Evolutionary conservation across 2,329 filamentous ascomycete genomes (phyloP).

Genomic region (Trichothecium roseum): DNA sequence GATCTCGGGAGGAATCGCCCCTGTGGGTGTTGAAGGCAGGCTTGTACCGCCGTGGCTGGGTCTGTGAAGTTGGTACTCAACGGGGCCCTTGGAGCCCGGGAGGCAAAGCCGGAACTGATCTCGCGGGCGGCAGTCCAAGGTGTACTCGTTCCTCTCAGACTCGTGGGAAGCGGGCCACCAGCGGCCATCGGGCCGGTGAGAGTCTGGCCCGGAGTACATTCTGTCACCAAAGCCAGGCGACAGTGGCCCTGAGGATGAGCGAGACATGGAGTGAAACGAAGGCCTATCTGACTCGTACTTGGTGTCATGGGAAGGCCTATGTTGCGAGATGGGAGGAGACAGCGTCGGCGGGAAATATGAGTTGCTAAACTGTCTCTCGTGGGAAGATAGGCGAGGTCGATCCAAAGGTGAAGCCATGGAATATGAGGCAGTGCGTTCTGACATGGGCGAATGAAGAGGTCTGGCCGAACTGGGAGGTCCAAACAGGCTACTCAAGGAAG

Average conservation of each 20-base stretch:
- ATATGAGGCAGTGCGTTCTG: constrained; percentile 33
- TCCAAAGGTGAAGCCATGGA: constrained; percentile 36
- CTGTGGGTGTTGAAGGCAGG: constrained; percentile 16
- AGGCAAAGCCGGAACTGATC: constrained; percentile 25
- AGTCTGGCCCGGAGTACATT: constrained; percentile 23
- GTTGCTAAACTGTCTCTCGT: constrained; percentile 23
- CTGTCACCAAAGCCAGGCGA: constrained; percentile 33
- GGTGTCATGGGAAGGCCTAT: constrained; percentile 34
- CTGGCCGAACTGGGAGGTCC: constrained; percentile 32
- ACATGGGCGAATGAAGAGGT: constrained; percentile 32
- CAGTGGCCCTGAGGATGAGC: constrained; percentile 30
- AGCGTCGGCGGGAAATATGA: constrained; percentile 36
- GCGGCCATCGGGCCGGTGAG: constrained; percentile 23
- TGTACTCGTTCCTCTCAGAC: constrained; percentile 31
- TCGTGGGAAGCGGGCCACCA: constrained; percentile 31
- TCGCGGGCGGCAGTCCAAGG: constrained; percentile 27
- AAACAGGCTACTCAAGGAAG: constrained; percentile 47
- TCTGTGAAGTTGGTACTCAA: constrained; percentile 14
- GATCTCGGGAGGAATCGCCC: constrained; percentile 26
- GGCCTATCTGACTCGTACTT: constrained; percentile 32
- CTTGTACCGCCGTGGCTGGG: constrained; percentile 13
- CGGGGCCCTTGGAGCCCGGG: constrained; percentile 22
- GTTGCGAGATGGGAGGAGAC: constrained; percentile 28
- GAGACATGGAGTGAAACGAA: constrained; percentile 13
- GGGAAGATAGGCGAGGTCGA: constrained; percentile 28